Base-by-base conservation (phyloP, 306 rosid genomes). In the Cucumis melo region DNA sequence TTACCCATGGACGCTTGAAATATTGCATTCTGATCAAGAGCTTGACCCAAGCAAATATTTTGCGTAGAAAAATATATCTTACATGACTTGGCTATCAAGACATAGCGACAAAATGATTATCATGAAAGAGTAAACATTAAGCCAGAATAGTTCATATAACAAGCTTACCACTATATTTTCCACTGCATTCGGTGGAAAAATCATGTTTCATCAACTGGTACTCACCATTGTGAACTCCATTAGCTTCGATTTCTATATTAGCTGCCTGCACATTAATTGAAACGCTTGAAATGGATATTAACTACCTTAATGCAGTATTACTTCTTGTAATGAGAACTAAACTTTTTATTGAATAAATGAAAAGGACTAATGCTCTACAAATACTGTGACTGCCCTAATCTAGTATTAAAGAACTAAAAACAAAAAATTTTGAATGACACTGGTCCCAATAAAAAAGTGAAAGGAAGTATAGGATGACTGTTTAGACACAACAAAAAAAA, bases 161-260 rank as follows among this genome's bases (percentile, higher is more conserved):
- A 72, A 55, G 41, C n/a, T 38, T 90, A 94, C 97, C 99, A 74
- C 96, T 94, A 70, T 85, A 94, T 82, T 94, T 94, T 77, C 93
- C 95, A 82, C 85, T 92, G 63, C 89, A 89, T 85, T 87, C 79
- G 81, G 88, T 86, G 76, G 96, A 90, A 85, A 91, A 87, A 39
- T 63, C 97, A 82, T 89, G 90, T 81, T 91, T 94, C 42, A 90
- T 86, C 83, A 94, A 81, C 84, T 86, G 97, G 89, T 83, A 94
- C 78, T 87, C 92, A 64, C 91, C 86, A 77, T 83, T 86, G 58
- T 86, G 96, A 78, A 90, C 81, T 57, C 88, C 91, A 80, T 96
- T 84, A 70, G 86, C 90, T 82, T 94, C 97, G 24, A 90, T 89
- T 82, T 94, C 99, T 79, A 88, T 79, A 84, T 92, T 92, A 79